phyloP scores from a whole-genome alignment of 2,329 filamentous ascomycete genomes.

The Cercospora zeina region DNA sequence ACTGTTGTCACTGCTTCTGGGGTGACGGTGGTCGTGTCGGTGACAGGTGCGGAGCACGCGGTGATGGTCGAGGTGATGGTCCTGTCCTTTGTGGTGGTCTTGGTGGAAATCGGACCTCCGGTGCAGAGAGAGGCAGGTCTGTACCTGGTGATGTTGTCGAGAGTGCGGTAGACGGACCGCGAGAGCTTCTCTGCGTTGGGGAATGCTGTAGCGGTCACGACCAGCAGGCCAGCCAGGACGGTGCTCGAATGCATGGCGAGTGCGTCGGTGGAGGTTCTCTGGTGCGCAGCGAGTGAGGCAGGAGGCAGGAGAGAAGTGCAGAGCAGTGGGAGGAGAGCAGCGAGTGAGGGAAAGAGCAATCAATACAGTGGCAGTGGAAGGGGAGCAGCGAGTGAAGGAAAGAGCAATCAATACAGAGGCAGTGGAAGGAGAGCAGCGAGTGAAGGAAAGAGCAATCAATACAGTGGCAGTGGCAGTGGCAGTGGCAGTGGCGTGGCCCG shows the following conservation, averaged over 20 bases:
- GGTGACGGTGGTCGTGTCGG: conserved; percentile 27
- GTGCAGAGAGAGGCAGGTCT: conserved; percentile 16
- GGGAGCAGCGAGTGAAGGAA: not conserved
- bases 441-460: not conserved
- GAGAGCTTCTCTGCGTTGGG: conserved; percentile 18
- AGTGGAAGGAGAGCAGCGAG: too few species aligned
- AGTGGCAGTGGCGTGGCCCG: not conserved
- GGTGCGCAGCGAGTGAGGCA: not conserved
- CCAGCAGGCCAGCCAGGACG: conserved; percentile 19
- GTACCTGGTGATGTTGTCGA: conserved; percentile 30
- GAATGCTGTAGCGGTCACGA: conserved; percentile 11
- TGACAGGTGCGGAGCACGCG: conserved; percentile 23
- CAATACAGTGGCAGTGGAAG: too few species aligned
- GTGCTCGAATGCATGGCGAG: conserved; percentile 15
- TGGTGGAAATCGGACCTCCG: conserved; percentile 20
- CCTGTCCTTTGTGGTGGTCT: conserved; percentile 22
- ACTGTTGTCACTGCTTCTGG: conserved; percentile 24
- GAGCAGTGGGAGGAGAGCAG: not conserved
- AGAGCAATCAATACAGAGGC: too few species aligned
- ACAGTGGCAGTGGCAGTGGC: too few species aligned
- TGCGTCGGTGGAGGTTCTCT: not conserved
- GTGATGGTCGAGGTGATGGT: conserved; percentile 29
- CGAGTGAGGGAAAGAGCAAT: not conserved
- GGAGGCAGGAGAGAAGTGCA: not conserved
- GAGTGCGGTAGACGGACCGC: conserved; percentile 22